Percentiles rank a stretch among this genome's conserved stretches.
Conservation (phyloP, 192 early-diverging fungal genomes). For the Spizellomyces punctatus region DNA sequence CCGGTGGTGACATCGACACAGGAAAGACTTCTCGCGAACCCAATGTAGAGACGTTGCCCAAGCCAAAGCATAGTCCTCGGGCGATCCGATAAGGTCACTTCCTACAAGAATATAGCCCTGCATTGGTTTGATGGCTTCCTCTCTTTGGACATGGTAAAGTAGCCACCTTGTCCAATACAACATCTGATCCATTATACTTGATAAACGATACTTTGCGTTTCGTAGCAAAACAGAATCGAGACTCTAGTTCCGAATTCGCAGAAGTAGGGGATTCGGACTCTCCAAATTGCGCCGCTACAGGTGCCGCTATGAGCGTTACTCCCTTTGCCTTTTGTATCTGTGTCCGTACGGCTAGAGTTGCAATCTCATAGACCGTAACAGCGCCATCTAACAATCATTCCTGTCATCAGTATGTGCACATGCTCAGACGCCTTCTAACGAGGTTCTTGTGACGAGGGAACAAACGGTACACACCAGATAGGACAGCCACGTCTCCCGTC, state of each 20-base stretch:
- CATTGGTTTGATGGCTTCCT: no score
- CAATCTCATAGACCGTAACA: constrained; percentile 75
- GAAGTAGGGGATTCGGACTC: neutral
- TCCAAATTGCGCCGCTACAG: no score
- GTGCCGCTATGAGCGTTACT: constrained; percentile 62
- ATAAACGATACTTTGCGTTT: constrained; percentile 73
- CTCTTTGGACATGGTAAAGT: neutral
- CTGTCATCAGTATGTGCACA: neutral
- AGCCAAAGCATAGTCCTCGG: constrained; percentile 80
- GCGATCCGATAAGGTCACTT: constrained; percentile 69
- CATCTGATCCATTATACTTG: constrained; percentile 76
- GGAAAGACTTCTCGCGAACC: constrained; percentile 7
- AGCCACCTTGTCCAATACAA: constrained; percentile 55
- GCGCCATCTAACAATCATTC: constrained; percentile 55
- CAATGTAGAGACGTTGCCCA: constrained; percentile 17
- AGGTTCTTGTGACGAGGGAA: neutral
- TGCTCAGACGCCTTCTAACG: neutral
- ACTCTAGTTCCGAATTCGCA: neutral
- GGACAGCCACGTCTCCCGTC: neutral
- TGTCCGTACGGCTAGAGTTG: constrained; percentile 66
- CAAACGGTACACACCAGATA: constrained; percentile 11
- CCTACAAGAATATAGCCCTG: constrained; percentile 37
- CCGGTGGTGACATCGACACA: constrained; percentile 63
- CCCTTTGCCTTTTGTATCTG: constrained; percentile 75
- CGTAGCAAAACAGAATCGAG: constrained; percentile 62